Conservation (phyloP, 2,329 filamentous ascomycete species). For the Colletotrichum aenigma region DNA sequence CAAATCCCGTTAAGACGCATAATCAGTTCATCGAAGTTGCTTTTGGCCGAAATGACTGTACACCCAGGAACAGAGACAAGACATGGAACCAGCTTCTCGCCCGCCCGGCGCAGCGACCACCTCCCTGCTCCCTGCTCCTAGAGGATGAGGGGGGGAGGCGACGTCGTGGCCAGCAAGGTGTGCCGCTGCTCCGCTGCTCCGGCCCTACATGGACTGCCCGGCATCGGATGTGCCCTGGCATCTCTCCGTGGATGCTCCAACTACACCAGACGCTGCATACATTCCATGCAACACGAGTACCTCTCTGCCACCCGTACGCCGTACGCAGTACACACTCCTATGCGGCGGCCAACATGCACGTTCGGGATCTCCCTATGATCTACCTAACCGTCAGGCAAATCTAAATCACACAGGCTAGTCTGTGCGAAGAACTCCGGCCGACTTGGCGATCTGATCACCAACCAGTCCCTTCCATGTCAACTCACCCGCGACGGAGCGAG, state of each 20-base stretch:
- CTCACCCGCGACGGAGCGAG: slow-evolving; percentile 14
- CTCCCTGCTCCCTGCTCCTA: neutral
- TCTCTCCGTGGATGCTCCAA: neutral
- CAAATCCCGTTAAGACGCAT: neutral
- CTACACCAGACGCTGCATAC: neutral
- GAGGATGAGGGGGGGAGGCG: neutral
- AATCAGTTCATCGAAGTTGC: neutral
- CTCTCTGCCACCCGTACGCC: neutral
- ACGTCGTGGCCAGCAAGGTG: slow-evolving; percentile 5
- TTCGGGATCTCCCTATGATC: slow-evolving; percentile 19
- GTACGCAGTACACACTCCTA: neutral
- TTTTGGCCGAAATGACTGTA: neutral
- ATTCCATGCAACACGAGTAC: neutral
- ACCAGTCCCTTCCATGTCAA: slow-evolving; percentile 19
- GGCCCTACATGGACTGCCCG: slow-evolving; percentile 14
- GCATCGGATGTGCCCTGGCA: slow-evolving; percentile 16
- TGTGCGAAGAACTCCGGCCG: slow-evolving; percentile 22
- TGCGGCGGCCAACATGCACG: slow-evolving; percentile 7
- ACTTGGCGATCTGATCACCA: slow-evolving; percentile 24
- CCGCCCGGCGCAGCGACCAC: neutral
- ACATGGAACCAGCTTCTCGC: neutral
- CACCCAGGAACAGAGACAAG: neutral
- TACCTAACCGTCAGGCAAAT: slow-evolving; percentile 21
- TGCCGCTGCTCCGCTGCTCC: slow-evolving; percentile 18
- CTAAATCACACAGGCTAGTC: slow-evolving; percentile 22